Evolutionary conservation across 164 flowering plant species (phyloP).

Genomic region (Liriodendron chinense): DNA sequence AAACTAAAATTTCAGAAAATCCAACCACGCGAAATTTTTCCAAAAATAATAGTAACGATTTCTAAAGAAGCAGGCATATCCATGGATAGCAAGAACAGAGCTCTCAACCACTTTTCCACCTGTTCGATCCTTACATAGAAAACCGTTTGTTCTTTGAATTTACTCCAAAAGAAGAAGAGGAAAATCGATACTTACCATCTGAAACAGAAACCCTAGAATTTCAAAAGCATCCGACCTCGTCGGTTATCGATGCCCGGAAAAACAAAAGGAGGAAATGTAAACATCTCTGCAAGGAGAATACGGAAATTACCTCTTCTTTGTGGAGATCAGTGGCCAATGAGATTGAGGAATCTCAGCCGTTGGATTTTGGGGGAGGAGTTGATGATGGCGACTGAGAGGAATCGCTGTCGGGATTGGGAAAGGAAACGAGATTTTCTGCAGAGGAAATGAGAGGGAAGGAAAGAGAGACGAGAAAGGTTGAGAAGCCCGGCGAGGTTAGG

Average conservation of each 20-base stretch:
- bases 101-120: neutral
- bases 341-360: neutral
- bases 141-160: neutral
- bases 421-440: neutral
- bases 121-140: too few relatives aligned
- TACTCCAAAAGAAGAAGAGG: neutral
- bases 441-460: neutral
- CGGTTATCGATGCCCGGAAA: neutral
- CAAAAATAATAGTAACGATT: neutral
- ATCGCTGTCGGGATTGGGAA: neutral
- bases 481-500: neutral
- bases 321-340: too few relatives aligned
- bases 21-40: neutral
- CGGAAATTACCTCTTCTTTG: neutral
- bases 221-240: neutral
- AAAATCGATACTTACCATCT: neutral
- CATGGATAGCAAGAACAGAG: neutral
- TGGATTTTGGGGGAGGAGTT: neutral
- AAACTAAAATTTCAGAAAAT: too few relatives aligned
- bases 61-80: neutral
- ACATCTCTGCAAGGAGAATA: neutral
- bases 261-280: neutral
- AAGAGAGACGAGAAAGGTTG: neutral
- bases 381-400: neutral
- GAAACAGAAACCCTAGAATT: neutral